Evolutionary conservation across 169 alveolate genomes (phyloP), one percentile per base, ranked within the genome.

Genomic region (Cryptosporidium sp.): DNA sequence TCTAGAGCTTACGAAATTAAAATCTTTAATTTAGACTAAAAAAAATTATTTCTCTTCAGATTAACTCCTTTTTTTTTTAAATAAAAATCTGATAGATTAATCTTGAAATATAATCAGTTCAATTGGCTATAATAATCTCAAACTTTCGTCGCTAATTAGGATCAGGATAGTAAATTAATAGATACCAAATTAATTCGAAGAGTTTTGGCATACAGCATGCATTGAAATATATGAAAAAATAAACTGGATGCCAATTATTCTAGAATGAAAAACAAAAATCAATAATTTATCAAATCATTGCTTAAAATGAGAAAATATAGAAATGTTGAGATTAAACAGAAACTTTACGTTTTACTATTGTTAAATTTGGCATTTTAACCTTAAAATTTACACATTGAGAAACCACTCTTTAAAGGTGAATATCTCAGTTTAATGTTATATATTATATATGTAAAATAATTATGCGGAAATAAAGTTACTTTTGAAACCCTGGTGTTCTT

Each of bases 401-500:
- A 55, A 23, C 10, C 23, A 55, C 1, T 55, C 21, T 8, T 5
- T 4, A 4, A 55, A 55, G 21, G 37, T 55, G 3, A 21, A 18
- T 3, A 23, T 55, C 29, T 55, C 10, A 23, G 35, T 55, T 26
- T 21, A 67, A 67, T 37, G 21, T 21, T 67, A 31, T 35, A 7
- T 18, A 67, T 0, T 35, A 14, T 48, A 48, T 45, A 12, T 45
- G 52, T 9, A 45, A 48, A 43, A 45, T n/a, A 16, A 29, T 26
- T 62, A 80, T 59, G 89, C 89, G 31, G 89, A 80, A 29, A 80
- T 80, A 29, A 80, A 80, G 52, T 80, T 59, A 1, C 51, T 80
- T 18, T 80, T 80, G 41, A 80, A 80, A 5, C 89, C 89, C 26
- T 80, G 89, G 26, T 80, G 80, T 65, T 80, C 89, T 26, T 80